Conservation (phyloP, 768 basidiomycete genomes). For the Xerocomellus dryophilus region DNA sequence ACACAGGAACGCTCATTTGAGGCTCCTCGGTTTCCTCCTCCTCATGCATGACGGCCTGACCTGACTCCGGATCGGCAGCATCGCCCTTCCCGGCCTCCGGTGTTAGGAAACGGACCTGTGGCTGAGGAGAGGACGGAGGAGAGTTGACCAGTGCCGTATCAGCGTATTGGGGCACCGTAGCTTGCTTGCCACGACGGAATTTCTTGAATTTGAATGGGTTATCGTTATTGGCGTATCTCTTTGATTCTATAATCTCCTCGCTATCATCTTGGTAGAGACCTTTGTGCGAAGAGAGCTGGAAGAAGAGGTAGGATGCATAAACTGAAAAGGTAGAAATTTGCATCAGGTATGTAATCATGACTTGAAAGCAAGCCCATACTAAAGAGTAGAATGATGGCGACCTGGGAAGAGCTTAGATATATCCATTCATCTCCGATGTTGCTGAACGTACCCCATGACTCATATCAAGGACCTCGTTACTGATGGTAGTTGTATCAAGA, state of each 20-base stretch:
- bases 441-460: constrained; percentile 63
- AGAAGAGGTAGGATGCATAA: constrained; percentile 70
- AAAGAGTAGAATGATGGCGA: constrained; percentile 73
- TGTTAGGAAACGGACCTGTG: background rate
- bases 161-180: background rate
- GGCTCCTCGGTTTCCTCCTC: constrained; percentile 41
- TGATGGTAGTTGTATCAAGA: constrained; percentile 19
- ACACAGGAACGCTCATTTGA: constrained; percentile 54
- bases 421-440: background rate
- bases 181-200: constrained; percentile 15
- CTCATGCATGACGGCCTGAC: background rate
- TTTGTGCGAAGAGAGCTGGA: constrained; percentile 78
- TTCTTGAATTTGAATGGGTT: constrained; percentile 34
- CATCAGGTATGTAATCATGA: background rate
- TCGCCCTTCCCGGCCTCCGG: background rate
- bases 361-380: constrained; percentile 43
- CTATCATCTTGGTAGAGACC: constrained; percentile 55
- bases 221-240: constrained; percentile 41
- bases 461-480: constrained; percentile 59
- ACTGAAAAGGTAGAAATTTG: constrained; percentile 39
- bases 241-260: constrained; percentile 38
- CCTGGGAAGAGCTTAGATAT: constrained; percentile 38
- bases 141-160: constrained; percentile 6
- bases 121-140: constrained; percentile 9
- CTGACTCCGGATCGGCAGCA: constrained; percentile 12